phyloP scores from a whole-genome alignment of 2,329 filamentous ascomycete genomes.

The Reticulascus tulasneorum region DNA sequence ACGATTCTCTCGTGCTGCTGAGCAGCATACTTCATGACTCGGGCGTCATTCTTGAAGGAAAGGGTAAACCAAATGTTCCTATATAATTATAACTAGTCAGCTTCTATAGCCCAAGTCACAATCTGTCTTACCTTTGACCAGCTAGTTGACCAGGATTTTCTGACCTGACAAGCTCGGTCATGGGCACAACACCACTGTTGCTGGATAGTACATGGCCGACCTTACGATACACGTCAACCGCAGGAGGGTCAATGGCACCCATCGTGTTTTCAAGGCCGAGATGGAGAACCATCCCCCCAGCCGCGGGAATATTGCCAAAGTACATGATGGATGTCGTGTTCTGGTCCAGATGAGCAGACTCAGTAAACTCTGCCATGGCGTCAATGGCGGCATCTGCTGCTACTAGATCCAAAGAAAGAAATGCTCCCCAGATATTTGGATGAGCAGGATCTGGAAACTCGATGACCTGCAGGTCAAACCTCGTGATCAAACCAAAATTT shows the following conservation, averaged over 20 bases:
- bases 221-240: constrained; percentile 24
- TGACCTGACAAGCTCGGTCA: too few species aligned
- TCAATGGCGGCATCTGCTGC: constrained; percentile 20
- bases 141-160: constrained; percentile 24
- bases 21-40: constrained; percentile 27
- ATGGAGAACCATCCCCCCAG: constrained; percentile 26
- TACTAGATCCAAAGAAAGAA: constrained; percentile 20
- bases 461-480: constrained; percentile 27
- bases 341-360: constrained; percentile 25
- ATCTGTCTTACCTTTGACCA: constrained; percentile 22
- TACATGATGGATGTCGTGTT: constrained; percentile 27
- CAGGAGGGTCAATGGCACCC: constrained; percentile 20
- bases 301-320: constrained; percentile 26
- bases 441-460: constrained; percentile 20
- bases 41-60: constrained; percentile 30
- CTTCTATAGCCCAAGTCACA: not conserved
- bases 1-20: constrained; percentile 26
- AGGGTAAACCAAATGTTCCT: constrained; percentile 32
- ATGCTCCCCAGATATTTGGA: constrained; percentile 27
- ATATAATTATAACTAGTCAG: constrained; percentile 5
- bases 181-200: too few species aligned
- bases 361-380: constrained; percentile 27
- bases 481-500: constrained; percentile 39
- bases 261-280: constrained; percentile 27
- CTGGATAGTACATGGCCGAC: too few species aligned